A percentile compares a stretch with the other conserved stretches of the same genome.
Conservation (phyloP, 2,329 filamentous ascomycete genomes). For the Pseudopithomyces maydicus region DNA sequence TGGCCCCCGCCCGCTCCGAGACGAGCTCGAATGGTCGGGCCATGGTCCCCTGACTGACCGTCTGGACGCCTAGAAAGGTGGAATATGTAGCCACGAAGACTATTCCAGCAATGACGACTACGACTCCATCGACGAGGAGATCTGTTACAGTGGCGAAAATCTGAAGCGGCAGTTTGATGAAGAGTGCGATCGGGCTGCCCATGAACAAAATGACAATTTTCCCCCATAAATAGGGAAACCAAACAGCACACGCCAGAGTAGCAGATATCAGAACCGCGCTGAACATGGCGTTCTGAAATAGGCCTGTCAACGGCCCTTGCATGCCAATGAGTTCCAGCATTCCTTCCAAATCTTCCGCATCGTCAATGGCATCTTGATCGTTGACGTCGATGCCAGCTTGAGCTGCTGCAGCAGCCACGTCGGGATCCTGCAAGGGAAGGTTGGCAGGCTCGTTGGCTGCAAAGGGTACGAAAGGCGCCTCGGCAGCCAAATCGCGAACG, state of each 20-base stretch:
- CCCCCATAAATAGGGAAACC: conserved; percentile 89
- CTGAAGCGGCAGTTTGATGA: conserved; percentile 71
- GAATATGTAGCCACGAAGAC: conserved; percentile 46
- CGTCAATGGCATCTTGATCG: conserved; percentile 72
- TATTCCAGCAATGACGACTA: conserved; percentile 66
- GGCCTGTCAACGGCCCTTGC: conserved; percentile 85
- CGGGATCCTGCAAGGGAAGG: conserved; percentile 53
- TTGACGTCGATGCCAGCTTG: conserved; percentile 71
- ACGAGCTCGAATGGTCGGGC: conserved; percentile 29
- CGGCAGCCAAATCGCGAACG: conserved; percentile 62
- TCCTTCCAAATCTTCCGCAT: conserved; percentile 93
- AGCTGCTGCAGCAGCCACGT: conserved; percentile 67
- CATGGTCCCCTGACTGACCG: conserved; percentile 25
- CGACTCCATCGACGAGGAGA: conserved; percentile 74
- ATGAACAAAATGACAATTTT: conserved; percentile 80
- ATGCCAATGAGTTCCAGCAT: conserved; percentile 96
- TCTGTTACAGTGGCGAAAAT: conserved; percentile 76
- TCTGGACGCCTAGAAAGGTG: conserved; percentile 27
- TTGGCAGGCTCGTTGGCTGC: conserved; percentile 46
- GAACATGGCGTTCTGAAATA: conserved; percentile 95
- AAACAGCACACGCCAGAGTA: conserved; percentile 84
- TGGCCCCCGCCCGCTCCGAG: conserved; percentile 34
- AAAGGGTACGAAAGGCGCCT: conserved; percentile 65
- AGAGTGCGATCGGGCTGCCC: conserved; percentile 73
- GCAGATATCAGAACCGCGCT: conserved; percentile 85